Percentiles rank a stretch among this genome's conserved stretches.
These are phyloP conservation scores for Phytophthora tubulina DNA, from an alignment of 352 stramenopile genomes.

Conservation along the genomic window DNA sequence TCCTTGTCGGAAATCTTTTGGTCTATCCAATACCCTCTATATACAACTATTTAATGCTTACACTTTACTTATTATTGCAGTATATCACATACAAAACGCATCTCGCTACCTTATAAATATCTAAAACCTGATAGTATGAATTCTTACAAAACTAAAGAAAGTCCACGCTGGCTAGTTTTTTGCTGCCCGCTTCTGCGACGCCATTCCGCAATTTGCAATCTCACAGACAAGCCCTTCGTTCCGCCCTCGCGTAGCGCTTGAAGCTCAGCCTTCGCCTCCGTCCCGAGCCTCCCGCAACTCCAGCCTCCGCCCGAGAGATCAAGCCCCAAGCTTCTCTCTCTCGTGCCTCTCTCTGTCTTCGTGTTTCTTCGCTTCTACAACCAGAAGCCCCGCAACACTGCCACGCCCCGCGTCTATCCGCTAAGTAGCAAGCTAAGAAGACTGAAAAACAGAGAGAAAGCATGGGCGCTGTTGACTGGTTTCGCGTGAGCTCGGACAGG, in stretches of 20 bases:
- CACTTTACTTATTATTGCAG: not conserved
- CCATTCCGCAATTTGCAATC: slow-evolving; percentile 45
- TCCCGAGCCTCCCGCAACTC: not conserved
- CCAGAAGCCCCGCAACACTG: not conserved
- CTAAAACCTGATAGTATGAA: too few relatives aligned
- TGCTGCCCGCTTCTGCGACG: slow-evolving; percentile 13
- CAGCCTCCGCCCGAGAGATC: slow-evolving; percentile 19
- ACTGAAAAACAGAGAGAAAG: slow-evolving; percentile 38
- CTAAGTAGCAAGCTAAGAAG: slow-evolving; percentile 14
- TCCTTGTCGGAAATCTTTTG: not conserved
- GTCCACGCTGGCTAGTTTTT: slow-evolving; percentile 32
- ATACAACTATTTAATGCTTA: not conserved
- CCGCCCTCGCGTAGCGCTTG: slow-evolving; percentile 11
- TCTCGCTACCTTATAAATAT: too few relatives aligned
- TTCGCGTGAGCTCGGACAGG: slow-evolving; percentile 33
- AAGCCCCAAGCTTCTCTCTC: slow-evolving; percentile 32
- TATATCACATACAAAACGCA: not conserved
- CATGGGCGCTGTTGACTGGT: slow-evolving; percentile 53
- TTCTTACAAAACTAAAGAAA: not conserved
- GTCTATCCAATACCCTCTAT: slow-evolving; percentile 7
- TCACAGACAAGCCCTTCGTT: slow-evolving; percentile 20
- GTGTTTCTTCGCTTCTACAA: slow-evolving; percentile 23
- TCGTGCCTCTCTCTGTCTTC: slow-evolving; percentile 4
- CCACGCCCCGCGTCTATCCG: not conserved
- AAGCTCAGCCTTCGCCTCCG: slow-evolving; percentile 19